Evolutionary conservation across 2,329 filamentous ascomycete genomes (phyloP), one percentile per base, ranked within the genome.

Genomic region (Cryphonectria naterciae): DNA sequence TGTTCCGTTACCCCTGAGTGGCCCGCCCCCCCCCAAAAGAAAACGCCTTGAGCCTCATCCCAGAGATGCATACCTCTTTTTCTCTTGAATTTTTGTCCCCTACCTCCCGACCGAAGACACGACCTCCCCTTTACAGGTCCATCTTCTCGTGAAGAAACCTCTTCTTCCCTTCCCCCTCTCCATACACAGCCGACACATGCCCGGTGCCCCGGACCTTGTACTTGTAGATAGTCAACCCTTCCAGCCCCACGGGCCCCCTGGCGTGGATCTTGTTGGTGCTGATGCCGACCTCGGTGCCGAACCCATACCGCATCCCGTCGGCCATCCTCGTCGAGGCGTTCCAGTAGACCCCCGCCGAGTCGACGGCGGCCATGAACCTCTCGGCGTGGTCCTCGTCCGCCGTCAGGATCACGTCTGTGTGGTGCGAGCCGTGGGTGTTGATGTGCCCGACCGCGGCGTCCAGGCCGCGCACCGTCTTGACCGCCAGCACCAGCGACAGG

Each of bases 241-340:
- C 96, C 67, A 99, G 84, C 1, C 96, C 96, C 7, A 99, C 96
- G 0, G 96, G 96, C 0, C 96, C 96, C 66, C 96, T 86, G 1
- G 93, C 93, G 80, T 99, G 96, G 74, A 99, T 97, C 85, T 98
- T 99, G 85, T 98, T 99, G 65, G 96, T 99, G 83, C 93, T 97
- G 82, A 99, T 98, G 68, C 96, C 96, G 35, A 99, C 96, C 83
- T 99, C 96, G 0, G 96, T 98, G 64, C 96, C 96, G 81, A 99
- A 99, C 10, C 96, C 96, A 80, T 97, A 98, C 58, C 96, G 88
- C 92, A 97, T 98, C 10, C 96, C 96, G 80, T 99, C 96, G 7
- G 95, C 94, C 83, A 99, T 95, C 66, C 96, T 89, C 11, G 94
- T 97, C 35, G 93, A 97, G 10, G 94, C 93, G 80, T 99, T 99